Base-by-base conservation (phyloP, 805 yeast genomes). In the Candida ovalis region DNA sequence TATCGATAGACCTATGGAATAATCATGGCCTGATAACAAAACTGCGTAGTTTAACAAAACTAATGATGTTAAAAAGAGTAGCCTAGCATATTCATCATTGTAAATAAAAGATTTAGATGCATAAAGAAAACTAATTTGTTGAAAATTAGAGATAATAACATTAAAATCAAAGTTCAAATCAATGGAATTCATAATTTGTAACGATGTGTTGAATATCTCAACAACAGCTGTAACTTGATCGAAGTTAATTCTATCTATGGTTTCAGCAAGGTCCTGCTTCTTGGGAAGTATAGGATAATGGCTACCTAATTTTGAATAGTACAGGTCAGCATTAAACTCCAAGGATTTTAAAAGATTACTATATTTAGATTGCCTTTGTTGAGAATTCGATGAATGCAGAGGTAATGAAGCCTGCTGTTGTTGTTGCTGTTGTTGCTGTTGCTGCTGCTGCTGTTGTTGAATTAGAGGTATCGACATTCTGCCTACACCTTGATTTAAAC, bases 11-110 rank as follows among this genome's bases (percentile, higher is more conserved):
- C 84, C 82, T 36, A 81, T 66, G 6, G 86, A 78, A 57, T 78
- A 81, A 32, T 75, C 72, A 45, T 77, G 79, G 0, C 91, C 90
- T 22, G 81, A 76, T 37, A 82, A 67, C 2, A 82, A 66, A 9
- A 82, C 72, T 9, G 80, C 66, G 57, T 81, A 85, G 57, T 83
- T 83, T 27, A 81, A 58, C 9, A 76, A 55, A 0, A 70, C 64
- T 46, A 78, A 62, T 0, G 76, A 64, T 2, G 70, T 57, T 7
- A 71, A 56, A 40, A 73, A 71, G 12, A 74, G 54, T 10, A 68
- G 39, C 42, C 57, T 67, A 21, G 64, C 57, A 35, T 53, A 45
- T 27, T 54, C 55, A 35, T 64, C 61, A 28, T 54, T 50, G 38
- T 56, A 66, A 58, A 68, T 60, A 28, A 56, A 54, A 1, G 63